Evolutionary conservation across 202 grass and related monocot species (phyloP), one percentile per base, ranked within the genome.

Genomic region (Miscanthus sacchariflorus): DNA sequence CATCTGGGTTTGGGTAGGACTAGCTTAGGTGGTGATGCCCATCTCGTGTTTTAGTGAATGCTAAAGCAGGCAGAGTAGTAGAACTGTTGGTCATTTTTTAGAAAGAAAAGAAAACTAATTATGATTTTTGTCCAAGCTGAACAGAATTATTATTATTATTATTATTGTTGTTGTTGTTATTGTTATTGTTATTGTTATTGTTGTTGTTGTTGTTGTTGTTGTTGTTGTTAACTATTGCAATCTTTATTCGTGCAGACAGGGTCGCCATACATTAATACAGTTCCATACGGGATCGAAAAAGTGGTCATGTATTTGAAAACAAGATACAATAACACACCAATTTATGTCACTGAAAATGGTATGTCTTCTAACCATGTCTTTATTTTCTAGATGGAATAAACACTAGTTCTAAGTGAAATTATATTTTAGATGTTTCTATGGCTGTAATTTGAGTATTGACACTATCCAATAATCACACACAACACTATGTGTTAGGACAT

Each of bases 311-410:
- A 93, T 58, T 84, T 81, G 65, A 96, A 85, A 82, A 27, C 85
- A 80, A 96, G 90, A 90, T 96, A 92, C 78, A 92, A 85, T 36
- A 93, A 96, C 49, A 92, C 76, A 5, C 70, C 91, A 12, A 96
- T 84, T 23, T 92, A 88, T 77, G 83, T 96, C 9, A 87, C 91
- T 27, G 94, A 96, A 90, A 96, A 96, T 72, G 94, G 91, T 96
- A 86, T 43, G 70, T 0, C 2, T 66, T 52, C 54, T 70, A 6
- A 18, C n/a, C 23, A 2, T 72, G 7, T 17, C 1, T 40, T 70
- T 33, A 10, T 79, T 64, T 24, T 48, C 48, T 36, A 64, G 72
- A 15, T 81, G 23, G 44, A 67, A 81, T 68, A 68, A 42, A 59
- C 1, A 35, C 9, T 49, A 49, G 24, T 27, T 27, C 4, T 13